Conservation (phyloP, 352 stramenopile species). For the Globisporangium acanthophoron region DNA sequence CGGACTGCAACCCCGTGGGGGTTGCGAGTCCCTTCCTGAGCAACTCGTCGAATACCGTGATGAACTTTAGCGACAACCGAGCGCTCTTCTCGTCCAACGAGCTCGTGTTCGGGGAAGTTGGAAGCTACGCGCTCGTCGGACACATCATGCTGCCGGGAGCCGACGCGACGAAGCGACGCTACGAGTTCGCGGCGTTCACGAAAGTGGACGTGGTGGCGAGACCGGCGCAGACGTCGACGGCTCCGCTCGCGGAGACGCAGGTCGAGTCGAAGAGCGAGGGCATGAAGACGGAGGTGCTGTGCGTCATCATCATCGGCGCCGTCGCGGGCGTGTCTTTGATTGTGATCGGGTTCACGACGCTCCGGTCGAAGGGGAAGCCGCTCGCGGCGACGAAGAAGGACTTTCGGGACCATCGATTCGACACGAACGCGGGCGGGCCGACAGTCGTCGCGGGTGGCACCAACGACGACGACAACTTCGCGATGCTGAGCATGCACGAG, state of each 20-base stretch:
- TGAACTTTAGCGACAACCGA: constrained; percentile 47
- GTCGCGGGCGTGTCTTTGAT: constrained; percentile 61
- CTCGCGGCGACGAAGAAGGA: constrained; percentile 14
- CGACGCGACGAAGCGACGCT: constrained; percentile 32
- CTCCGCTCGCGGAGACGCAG: constrained; percentile 16
- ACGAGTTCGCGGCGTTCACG: constrained; percentile 63
- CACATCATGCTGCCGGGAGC: constrained; percentile 57
- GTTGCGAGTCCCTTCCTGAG: constrained; percentile 29
- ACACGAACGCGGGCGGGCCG: constrained; percentile 18
- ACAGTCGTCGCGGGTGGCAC: constrained; percentile 20
- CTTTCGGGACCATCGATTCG: neutral
- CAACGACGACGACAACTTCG: constrained; percentile 63
- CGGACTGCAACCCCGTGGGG: constrained; percentile 54
- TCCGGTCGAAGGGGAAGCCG: constrained; percentile 34
- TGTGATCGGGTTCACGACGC: constrained; percentile 58
- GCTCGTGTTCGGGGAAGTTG: constrained; percentile 39
- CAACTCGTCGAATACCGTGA: constrained; percentile 42
- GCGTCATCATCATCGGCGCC: constrained; percentile 61
- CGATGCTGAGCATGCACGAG: constrained; percentile 76
- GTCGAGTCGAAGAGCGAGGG: constrained; percentile 10
- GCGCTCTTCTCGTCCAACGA: constrained; percentile 51
- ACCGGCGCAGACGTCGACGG: constrained; percentile 20
- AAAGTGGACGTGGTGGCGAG: constrained; percentile 32
- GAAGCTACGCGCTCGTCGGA: constrained; percentile 49
- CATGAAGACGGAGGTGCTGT: constrained; percentile 57